Evolutionary conservation across 148 eudicot genomes (phyloP), one percentile per base, ranked within the genome.

Genomic region (Chenopodium album): DNA sequence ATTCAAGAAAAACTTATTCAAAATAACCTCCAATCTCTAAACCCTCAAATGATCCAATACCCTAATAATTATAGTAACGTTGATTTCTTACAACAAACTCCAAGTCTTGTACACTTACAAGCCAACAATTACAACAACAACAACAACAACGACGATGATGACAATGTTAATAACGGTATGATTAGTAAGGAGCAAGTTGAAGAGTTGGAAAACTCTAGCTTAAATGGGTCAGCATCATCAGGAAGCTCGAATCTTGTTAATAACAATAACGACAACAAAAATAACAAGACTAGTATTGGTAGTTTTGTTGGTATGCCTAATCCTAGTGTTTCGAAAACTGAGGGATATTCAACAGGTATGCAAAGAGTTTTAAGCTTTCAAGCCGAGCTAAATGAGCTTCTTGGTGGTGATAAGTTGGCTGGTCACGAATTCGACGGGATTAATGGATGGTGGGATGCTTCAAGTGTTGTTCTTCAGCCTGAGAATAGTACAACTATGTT

Each of bases 1-100:
- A 78, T 85, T 12, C 97, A 92, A 84, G 92, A 95, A 47, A 93
- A 90, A 75, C 88, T 91, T 85, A 82, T 90, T 41, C 91, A 89
- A 47, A 81, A 81, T 31, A 88, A 75, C 84, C 89, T 88, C 37
- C 89, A 90, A 67, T 76, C 87, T 84, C 78, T 81, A 48, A 63
- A 72, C 74, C 67, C 76, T 16, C 80, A 76, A 76, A 77, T 70
- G 16, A 78, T 77, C 67, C 87, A 77, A 41, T 73, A 77, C 34
- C 80, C 81, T 54, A 48, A 60, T 16, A 48, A 46, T 16, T 52
- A 71, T 50, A 63, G 29, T 47, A 14, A 60, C 9, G 10, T 54
- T 54, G 79, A 29, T 47, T 84, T 84, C 31, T 71, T 80, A 46
- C 74, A 54, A 17, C 80, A 80, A 37, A 73, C 69, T 5, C 11